Percentiles rank a stretch among this genome's conserved stretches.
Evolutionary conservation across 179 eudicot genomes (phyloP).

Genomic region (Actinidia arguta): DNA sequence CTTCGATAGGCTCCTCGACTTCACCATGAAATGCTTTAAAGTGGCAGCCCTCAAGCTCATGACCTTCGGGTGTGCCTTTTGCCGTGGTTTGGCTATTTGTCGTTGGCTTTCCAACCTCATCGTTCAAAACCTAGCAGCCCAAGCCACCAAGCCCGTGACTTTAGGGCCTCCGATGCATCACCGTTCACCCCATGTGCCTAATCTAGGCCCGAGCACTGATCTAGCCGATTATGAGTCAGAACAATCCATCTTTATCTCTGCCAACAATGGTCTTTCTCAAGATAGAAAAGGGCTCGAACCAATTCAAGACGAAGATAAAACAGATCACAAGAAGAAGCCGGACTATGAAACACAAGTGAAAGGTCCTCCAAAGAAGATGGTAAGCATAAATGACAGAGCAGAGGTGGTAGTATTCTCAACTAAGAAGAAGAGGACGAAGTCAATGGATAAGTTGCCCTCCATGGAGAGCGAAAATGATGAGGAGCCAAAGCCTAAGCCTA

Average conservation of each 20-base stretch:
- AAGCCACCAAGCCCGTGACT: neutral
- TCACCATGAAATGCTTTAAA: neutral
- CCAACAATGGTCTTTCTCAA: neutral
- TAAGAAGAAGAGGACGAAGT: neutral
- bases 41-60: neutral
- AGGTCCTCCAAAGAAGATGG: constrained; percentile 15
- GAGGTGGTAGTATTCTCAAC: neutral
- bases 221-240: neutral
- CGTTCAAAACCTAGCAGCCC: neutral
- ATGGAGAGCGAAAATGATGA: neutral
- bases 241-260: neutral
- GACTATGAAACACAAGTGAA: neutral
- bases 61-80: neutral
- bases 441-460: neutral
- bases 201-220: neutral
- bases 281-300: neutral
- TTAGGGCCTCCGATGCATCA: neutral
- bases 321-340: neutral
- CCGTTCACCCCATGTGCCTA: neutral
- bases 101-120: neutral
- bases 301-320: constrained; percentile 1
- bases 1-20: neutral
- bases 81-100: neutral
- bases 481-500: too few relatives aligned
- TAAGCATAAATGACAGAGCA: constrained; percentile 19